phyloP scores from a whole-genome alignment of 2,329 filamentous ascomycete species.

The Xylariomycetidae sp. region DNA sequence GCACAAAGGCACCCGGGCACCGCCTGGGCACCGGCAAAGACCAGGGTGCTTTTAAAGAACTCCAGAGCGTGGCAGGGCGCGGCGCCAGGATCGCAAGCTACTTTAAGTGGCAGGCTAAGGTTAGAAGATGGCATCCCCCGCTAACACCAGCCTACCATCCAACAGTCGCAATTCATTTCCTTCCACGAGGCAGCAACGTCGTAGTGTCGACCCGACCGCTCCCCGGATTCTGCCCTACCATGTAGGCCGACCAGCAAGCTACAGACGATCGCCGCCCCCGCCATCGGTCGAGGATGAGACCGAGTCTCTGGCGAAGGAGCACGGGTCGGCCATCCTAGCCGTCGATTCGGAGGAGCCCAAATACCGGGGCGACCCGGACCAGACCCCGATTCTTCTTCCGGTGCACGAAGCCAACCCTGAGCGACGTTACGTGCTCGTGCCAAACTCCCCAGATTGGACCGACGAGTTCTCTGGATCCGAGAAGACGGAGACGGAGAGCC shows the following conservation, averaged over 20 bases:
- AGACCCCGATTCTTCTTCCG: slow-evolving; percentile 61
- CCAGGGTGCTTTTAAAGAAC: too few relatives aligned
- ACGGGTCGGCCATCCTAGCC: slow-evolving; percentile 32
- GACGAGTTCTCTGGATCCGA: slow-evolving; percentile 13
- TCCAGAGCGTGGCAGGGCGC: too few relatives aligned
- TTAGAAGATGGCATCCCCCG: too few relatives aligned
- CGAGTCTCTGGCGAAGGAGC: slow-evolving; percentile 56
- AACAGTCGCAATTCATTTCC: too few relatives aligned
- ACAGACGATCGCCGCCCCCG: slow-evolving; percentile 46
- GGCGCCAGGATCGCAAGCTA: too few relatives aligned
- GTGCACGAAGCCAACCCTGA: slow-evolving; percentile 54
- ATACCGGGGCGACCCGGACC: slow-evolving; percentile 60
- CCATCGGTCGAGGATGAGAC: slow-evolving; percentile 66
- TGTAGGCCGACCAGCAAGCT: slow-evolving; percentile 25
- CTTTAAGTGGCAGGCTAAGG: too few relatives aligned
- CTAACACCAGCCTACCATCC: too few relatives aligned
- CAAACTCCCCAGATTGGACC: slow-evolving; percentile 27
- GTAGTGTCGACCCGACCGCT: too few relatives aligned
- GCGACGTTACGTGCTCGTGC: slow-evolving; percentile 57
- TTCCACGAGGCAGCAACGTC: too few relatives aligned
- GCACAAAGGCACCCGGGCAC: background rate
- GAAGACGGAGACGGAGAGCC: too few relatives aligned
- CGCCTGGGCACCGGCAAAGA: too few relatives aligned
- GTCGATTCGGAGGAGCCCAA: slow-evolving; percentile 48
- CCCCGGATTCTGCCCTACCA: too few relatives aligned